Evolutionary conservation across 1,284 basidiomycete species (phyloP).

Genomic region (Tylopilus orsonianus): DNA sequence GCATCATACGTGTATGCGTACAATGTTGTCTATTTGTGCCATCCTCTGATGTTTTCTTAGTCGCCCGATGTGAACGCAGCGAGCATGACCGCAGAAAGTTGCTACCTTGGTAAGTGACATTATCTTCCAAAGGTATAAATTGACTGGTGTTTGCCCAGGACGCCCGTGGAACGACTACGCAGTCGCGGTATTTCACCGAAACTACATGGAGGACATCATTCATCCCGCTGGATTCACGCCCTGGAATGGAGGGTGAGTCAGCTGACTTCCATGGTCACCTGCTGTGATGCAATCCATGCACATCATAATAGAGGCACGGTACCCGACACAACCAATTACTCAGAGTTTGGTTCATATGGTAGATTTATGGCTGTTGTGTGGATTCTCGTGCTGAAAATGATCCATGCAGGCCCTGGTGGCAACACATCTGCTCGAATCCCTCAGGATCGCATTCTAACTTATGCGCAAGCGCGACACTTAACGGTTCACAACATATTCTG

Average conservation of each 20-base stretch:
- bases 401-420: conserved; percentile 56
- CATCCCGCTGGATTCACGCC: conserved; percentile 51
- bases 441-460: conserved; percentile 48
- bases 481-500: conserved; percentile 51
- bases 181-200: conserved; percentile 51
- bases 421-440: conserved; percentile 45
- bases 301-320: conserved; percentile 41
- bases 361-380: neutral
- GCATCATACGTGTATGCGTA: conserved; percentile 56
- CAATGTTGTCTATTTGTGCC: conserved; percentile 49
- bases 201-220: conserved; percentile 62
- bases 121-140: neutral
- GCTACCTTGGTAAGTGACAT: conserved; percentile 48
- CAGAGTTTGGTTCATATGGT: conserved; percentile 59
- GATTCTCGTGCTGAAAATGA: conserved; percentile 9
- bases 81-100: conserved; percentile 43
- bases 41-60: conserved; percentile 31
- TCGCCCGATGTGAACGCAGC: conserved; percentile 60
- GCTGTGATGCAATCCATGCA: neutral
- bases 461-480: conserved; percentile 40
- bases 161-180: conserved; percentile 66
- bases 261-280: neutral
- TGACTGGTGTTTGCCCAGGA: conserved; percentile 34
- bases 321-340: conserved; percentile 57
- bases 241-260: conserved; percentile 27